Conservation (phyloP, 257 asterid genomes). For the Solanum phureja region DNA sequence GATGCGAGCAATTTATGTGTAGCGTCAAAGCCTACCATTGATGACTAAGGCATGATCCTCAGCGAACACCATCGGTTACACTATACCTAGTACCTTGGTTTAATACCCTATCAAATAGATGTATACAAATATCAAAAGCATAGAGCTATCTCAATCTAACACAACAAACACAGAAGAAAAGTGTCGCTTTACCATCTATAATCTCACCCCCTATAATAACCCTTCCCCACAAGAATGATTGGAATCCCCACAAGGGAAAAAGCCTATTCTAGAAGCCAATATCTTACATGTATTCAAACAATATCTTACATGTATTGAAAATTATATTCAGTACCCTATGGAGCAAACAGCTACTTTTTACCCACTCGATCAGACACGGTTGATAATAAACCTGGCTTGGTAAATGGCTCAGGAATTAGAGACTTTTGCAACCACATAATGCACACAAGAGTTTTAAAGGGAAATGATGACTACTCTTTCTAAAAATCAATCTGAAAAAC, state of each 20-base stretch:
- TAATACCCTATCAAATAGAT: background rate
- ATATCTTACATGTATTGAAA: background rate
- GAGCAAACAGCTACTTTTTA: background rate
- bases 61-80: background rate
- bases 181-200: background rate
- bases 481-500: background rate
- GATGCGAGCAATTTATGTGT: background rate
- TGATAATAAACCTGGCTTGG: background rate
- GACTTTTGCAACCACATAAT: background rate
- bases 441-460: background rate
- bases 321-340: background rate
- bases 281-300: background rate
- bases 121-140: background rate
- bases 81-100: background rate
- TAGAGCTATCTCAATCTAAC: background rate
- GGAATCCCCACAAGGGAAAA: background rate
- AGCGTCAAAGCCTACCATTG: background rate
- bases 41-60: background rate
- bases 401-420: background rate
- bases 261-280: background rate
- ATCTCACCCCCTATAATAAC: background rate
- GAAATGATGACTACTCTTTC: background rate
- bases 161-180: background rate
- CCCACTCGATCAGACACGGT: background rate
- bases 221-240: background rate